Conservation (phyloP, 2,329 filamentous ascomycete species). For the Hymenoscyphus linearis region DNA sequence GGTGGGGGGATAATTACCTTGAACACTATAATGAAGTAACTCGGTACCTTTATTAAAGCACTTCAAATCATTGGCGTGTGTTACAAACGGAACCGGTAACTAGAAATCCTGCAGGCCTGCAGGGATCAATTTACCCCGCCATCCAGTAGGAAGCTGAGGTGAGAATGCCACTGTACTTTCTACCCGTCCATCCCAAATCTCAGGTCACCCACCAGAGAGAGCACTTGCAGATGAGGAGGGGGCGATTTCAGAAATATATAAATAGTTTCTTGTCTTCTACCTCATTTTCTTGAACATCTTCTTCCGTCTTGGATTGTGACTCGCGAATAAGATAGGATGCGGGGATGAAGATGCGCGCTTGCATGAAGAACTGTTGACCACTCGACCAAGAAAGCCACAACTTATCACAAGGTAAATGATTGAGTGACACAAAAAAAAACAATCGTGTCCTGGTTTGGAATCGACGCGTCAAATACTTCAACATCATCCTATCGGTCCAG, state of each 20-base stretch:
- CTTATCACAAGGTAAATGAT: neutral
- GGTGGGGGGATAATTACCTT: no score
- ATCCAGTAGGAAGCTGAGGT: neutral
- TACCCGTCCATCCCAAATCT: neutral
- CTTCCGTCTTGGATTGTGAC: neutral
- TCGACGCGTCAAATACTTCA: neutral
- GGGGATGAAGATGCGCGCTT: neutral
- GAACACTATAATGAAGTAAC: no score
- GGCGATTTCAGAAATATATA: neutral
- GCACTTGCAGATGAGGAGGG: neutral
- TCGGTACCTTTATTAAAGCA: no score
- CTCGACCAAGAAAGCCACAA: neutral
- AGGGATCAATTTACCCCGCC: neutral
- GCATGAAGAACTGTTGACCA: neutral
- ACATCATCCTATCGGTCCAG: constrained; percentile 15
- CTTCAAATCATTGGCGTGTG: no score
- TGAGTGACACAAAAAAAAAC: neutral
- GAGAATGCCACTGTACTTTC: neutral
- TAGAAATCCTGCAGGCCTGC: no score
- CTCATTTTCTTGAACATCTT: neutral
- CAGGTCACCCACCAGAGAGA: neutral
- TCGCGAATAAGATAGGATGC: neutral
- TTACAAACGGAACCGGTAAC: no score
- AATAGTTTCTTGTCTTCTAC: neutral
- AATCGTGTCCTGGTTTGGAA: neutral